A percentile compares a stretch with the other conserved stretches of the same genome.
Evolutionary conservation across 192 early-diverging fungal genomes (phyloP).

Genomic region (Coemansia reversa): DNA sequence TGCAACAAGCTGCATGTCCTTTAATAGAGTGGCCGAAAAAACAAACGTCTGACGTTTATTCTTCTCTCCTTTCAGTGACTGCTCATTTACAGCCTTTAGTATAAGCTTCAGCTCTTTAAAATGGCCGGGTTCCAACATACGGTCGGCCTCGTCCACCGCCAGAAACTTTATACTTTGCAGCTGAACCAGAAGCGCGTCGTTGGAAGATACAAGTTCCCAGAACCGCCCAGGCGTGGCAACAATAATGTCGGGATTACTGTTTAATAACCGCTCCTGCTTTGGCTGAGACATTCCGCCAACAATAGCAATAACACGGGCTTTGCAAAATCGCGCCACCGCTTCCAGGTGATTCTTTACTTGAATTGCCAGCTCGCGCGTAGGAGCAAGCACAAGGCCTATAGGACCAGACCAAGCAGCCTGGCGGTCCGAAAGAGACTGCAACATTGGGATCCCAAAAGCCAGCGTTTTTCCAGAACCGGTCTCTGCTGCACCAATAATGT

Average conservation of each 20-base stretch:
- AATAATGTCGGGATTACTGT: constrained; percentile 66
- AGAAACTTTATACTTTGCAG: constrained; percentile 66
- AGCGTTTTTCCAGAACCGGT: constrained; percentile 96
- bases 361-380: constrained; percentile 93
- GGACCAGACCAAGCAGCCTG: constrained; percentile 50
- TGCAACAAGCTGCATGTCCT: constrained; percentile 44
- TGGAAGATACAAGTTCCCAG: constrained; percentile 65
- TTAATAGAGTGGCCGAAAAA: constrained; percentile 86
- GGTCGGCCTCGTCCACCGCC: constrained; percentile 83
- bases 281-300: constrained; percentile 94
- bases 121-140: constrained; percentile 78
- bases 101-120: constrained; percentile 72
- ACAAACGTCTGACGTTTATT: constrained; percentile 79
- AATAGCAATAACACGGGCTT: constrained; percentile 66
- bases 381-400: constrained; percentile 77
- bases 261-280: constrained; percentile 82
- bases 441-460: constrained; percentile 92
- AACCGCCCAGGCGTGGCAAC: constrained; percentile 82
- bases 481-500: constrained; percentile 91
- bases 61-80: constrained; percentile 17
- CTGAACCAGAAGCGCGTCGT: constrained; percentile 56
- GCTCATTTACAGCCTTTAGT: constrained; percentile 53
- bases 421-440: constrained; percentile 55
- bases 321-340: constrained; percentile 50
- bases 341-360: constrained; percentile 87